Percentiles rank a stretch among this genome's conserved stretches.
phyloP scores from a whole-genome alignment of 2,329 filamentous ascomycete species.

The Fusarium abutilonis region DNA sequence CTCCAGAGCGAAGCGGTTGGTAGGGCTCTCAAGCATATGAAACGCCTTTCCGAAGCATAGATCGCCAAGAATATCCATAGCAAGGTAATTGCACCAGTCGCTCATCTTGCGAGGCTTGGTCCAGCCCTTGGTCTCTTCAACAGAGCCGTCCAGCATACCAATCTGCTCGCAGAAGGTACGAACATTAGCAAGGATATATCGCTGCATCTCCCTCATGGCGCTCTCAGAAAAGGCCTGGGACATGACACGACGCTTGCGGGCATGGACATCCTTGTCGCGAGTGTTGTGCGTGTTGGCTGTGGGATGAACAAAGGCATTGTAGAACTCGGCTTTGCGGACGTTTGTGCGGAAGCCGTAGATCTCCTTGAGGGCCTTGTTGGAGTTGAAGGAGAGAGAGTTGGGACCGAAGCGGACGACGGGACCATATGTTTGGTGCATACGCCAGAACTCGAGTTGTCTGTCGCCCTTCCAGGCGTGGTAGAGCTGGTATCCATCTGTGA shows the following conservation, averaged over 20 bases:
- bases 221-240: slow-evolving; percentile 76
- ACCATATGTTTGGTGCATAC: slow-evolving; percentile 77
- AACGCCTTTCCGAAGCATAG: slow-evolving; percentile 70
- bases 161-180: slow-evolving; percentile 72
- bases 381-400: slow-evolving; percentile 81
- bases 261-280: slow-evolving; percentile 74
- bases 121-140: slow-evolving; percentile 66
- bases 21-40: slow-evolving; percentile 66
- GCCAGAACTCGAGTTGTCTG: slow-evolving; percentile 77
- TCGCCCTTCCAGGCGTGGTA: slow-evolving; percentile 81
- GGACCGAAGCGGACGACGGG: slow-evolving; percentile 80
- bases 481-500: slow-evolving; percentile 72
- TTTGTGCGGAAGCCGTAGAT: slow-evolving; percentile 73
- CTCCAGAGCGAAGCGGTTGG: slow-evolving; percentile 73
- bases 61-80: slow-evolving; percentile 71
- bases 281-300: slow-evolving; percentile 78
- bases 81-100: slow-evolving; percentile 69
- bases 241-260: slow-evolving; percentile 75
- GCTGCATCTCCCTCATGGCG: slow-evolving; percentile 74
- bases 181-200: slow-evolving; percentile 72
- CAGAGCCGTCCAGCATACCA: slow-evolving; percentile 53
- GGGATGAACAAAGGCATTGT: slow-evolving; percentile 76
- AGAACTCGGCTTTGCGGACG: slow-evolving; percentile 75
- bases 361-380: slow-evolving; percentile 70
- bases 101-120: slow-evolving; percentile 68